phyloP scores from a whole-genome alignment of 106 monocot species.

The Allium fistulosum region DNA sequence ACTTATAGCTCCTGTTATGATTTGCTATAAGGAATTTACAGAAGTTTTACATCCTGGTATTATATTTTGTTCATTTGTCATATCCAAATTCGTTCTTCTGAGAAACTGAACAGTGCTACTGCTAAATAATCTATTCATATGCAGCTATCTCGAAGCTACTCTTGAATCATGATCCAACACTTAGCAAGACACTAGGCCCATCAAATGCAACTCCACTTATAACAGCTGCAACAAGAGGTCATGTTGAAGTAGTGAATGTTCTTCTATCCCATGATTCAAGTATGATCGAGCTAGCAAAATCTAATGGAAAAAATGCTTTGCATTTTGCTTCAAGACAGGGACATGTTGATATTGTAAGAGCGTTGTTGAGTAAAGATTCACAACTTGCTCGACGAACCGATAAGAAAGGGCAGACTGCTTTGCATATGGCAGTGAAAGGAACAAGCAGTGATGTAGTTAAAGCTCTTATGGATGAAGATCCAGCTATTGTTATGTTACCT shows the following conservation, averaged over 20 bases:
- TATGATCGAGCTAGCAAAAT: conserved; percentile 31
- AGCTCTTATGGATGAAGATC: conserved; percentile 59
- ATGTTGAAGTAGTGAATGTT: conserved; percentile 24
- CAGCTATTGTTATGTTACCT: conserved; percentile 55
- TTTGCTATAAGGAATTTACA: too few relatives aligned
- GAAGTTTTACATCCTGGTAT: too few relatives aligned
- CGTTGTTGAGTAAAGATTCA: conserved; percentile 47
- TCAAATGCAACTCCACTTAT: conserved; percentile 60
- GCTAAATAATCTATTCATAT: conserved; percentile 4
- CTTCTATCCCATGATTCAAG: conserved; percentile 24
- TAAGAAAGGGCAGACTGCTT: conserved; percentile 71
- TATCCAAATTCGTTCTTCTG: too few relatives aligned
- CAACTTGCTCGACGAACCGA: conserved; percentile 60
- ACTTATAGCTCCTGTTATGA: too few relatives aligned
- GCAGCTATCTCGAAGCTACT: conserved; percentile 47
- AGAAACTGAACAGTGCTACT: not conserved
- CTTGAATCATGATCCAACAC: conserved; percentile 26
- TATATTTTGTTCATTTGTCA: too few relatives aligned
- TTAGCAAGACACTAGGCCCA: conserved; percentile 54
- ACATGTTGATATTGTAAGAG: conserved; percentile 31
- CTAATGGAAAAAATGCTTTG: conserved; percentile 62
- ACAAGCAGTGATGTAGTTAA: conserved; percentile 38
- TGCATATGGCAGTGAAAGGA: conserved; percentile 79
- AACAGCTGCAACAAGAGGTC: conserved; percentile 54
- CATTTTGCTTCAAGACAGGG: conserved; percentile 63